Evolutionary conservation across 257 asterid species (phyloP), one percentile per base, ranked within the genome.

Genomic region (Apocynum venetum): DNA sequence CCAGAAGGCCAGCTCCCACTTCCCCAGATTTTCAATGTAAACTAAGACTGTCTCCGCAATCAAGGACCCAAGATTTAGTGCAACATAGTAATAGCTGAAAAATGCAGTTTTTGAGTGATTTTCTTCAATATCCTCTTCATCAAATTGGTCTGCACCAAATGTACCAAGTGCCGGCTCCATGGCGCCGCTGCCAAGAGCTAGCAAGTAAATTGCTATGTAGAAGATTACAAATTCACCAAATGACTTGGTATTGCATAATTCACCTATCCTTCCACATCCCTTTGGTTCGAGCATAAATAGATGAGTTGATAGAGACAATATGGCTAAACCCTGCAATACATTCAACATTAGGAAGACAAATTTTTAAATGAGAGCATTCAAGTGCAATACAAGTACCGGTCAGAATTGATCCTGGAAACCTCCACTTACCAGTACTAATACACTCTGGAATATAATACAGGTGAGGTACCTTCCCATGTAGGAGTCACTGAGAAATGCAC

Each of bases 111-210:
- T 91, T 12, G 97, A 88, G 44, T 85, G 84, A 8, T 78, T 91
- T 84, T 89, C 97, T 70, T 89, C 74, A 5, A 85, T 55, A 76
- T 89, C 96, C 60, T 88, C 96, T 80, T 89, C 96, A 17, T 92
- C 97, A 49, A 92, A 92, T 61, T 90, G 97, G 71, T 92, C 96
- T 15, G 97, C 97, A 20, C 97, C 96, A 57, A 92, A 70, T 25
- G 96, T 88, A 4, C 92, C 97, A 13, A 92, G 89, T 76, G 94
- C 96, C 4, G 97, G 97, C 76, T 92, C 97, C 76, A 91, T 92
- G 44, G 96, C 91, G 38, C 97, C 97, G 77, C 97, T 92, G 60
- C 97, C 97, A 8, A 92, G 87, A 64, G 97, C 96, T 56, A 90
- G 86, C 72, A 92, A 74, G 83, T 90, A 92, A 56, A 89, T 77